A percentile compares a stretch with the other conserved stretches of the same genome.
Evolutionary conservation across 768 basidiomycete genomes (phyloP).

Genomic region (Macrolepiota fuliginosa): DNA sequence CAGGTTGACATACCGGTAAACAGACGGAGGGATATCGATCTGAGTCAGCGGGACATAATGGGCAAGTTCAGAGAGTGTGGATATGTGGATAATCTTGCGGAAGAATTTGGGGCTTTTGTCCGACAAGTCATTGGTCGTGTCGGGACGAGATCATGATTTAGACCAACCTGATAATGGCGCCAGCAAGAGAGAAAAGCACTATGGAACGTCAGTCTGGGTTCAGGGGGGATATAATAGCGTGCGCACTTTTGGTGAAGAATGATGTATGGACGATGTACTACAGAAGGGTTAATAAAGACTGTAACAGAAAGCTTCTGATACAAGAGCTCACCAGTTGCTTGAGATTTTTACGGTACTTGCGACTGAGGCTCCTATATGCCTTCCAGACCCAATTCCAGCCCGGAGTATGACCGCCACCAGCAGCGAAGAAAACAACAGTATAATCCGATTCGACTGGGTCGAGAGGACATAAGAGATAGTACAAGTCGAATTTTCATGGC

Average conservation of each 20-base stretch:
- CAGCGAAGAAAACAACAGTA: constrained; percentile 83
- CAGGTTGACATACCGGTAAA: constrained; percentile 63
- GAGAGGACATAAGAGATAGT: neutral
- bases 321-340: constrained; percentile 64
- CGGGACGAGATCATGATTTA: neutral
- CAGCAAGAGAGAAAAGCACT: constrained; percentile 90
- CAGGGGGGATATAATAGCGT: neutral
- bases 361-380: constrained; percentile 74
- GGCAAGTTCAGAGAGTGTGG: constrained; percentile 77
- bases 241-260: constrained; percentile 83
- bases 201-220: constrained; percentile 11
- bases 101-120: constrained; percentile 79
- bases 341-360: constrained; percentile 86
- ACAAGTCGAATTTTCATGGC: neutral
- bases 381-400: constrained; percentile 93
- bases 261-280: constrained; percentile 87
- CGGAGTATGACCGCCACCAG: constrained; percentile 71
- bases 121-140: neutral
- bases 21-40: constrained; percentile 80
- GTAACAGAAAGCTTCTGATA: neutral
- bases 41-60: constrained; percentile 79
- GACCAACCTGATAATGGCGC: constrained; percentile 79
- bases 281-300: neutral
- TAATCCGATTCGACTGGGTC: constrained; percentile 82
- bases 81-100: constrained; percentile 74